These are phyloP conservation scores for Terfezia boudieri DNA, from an alignment of 495 filamentous ascomycete genomes.

Conservation along the genomic window DNA sequence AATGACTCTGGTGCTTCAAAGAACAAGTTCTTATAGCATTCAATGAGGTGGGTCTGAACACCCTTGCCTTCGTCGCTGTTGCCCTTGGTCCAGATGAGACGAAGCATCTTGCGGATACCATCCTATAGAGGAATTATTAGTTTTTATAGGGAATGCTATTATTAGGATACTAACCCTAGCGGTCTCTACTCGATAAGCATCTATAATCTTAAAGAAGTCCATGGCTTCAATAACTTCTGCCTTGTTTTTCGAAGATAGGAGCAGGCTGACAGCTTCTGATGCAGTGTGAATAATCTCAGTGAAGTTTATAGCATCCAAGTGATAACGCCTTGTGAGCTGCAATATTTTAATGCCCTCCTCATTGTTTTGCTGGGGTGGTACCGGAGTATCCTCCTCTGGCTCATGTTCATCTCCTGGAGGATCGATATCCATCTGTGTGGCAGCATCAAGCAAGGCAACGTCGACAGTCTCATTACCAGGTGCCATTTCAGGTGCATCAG, in stretches of 20 bases:
- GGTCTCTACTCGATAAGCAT: conserved; percentile 86
- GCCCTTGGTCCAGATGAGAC: conserved; percentile 96
- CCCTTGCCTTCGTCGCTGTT: conserved; percentile 98
- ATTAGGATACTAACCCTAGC: conserved; percentile 32
- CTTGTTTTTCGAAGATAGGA: conserved; percentile 85
- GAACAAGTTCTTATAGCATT: conserved; percentile 87
- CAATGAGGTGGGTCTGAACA: conserved; percentile 88
- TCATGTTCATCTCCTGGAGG: conserved; percentile 37
- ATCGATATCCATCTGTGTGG: conserved; percentile 51
- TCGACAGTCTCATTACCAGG: conserved; percentile 39
- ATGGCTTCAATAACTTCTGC: conserved; percentile 96
- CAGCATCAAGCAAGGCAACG: conserved; percentile 62
- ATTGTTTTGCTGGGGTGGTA: conserved; percentile 27
- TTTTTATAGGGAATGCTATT: not conserved
- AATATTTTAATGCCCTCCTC: conserved; percentile 67
- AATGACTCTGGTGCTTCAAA: conserved; percentile 83
- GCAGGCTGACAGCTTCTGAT: conserved; percentile 53
- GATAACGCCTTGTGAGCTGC: conserved; percentile 73
- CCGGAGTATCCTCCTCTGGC: conserved; percentile 23
- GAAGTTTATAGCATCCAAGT: conserved; percentile 75
- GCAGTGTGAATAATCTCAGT: conserved; percentile 80
- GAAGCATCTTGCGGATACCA: conserved; percentile 83
- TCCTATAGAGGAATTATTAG: conserved; percentile 8
- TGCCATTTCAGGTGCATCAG: conserved; percentile 41
- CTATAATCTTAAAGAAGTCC: conserved; percentile 88